Percentiles rank a stretch among this genome's conserved stretches.
Evolutionary conservation across 1,284 basidiomycete species (phyloP).

Genomic region (Porogramme epimiltina): DNA sequence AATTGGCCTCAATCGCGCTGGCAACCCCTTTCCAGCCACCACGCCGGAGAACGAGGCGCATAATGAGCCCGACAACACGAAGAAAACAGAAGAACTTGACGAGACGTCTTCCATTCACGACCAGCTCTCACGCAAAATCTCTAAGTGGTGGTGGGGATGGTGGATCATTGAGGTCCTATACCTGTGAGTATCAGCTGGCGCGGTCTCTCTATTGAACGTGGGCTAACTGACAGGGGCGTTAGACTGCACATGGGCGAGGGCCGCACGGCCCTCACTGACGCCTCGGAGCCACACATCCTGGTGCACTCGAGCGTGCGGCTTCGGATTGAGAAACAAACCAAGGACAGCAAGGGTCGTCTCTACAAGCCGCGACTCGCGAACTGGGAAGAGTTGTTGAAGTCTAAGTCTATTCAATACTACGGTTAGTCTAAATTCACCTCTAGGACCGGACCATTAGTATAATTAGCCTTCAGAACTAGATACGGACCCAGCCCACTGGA

Average conservation of each 20-base stretch:
- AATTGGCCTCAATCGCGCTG: constrained; percentile 49
- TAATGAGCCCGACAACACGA: constrained; percentile 51
- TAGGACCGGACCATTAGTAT: too few species aligned
- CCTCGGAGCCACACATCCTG: constrained; percentile 34
- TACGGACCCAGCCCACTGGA: too few species aligned
- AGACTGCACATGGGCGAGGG: constrained; percentile 52
- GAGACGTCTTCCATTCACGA: constrained; percentile 55
- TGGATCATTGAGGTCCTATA: constrained; percentile 52
- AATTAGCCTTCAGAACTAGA: too few species aligned
- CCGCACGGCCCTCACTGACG: constrained; percentile 45
- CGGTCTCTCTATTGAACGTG: too few species aligned
- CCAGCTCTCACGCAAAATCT: constrained; percentile 44
- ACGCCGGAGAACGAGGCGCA: constrained; percentile 44
- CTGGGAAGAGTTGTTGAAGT: constrained; percentile 37
- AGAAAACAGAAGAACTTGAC: too few species aligned
- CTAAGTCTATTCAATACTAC: too few species aligned
- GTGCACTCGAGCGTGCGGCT: constrained; percentile 56
- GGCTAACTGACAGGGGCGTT: too few species aligned
- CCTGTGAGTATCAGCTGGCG: constrained; percentile 37
- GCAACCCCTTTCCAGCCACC: constrained; percentile 32
- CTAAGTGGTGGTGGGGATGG: constrained; percentile 51
- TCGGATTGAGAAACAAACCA: constrained; percentile 45
- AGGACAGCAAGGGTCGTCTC: constrained; percentile 35
- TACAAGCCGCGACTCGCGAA: constrained; percentile 49
- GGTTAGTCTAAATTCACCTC: too few species aligned